A percentile compares a stretch with the other conserved stretches of the same genome.
Conservation (phyloP, 768 basidiomycete genomes). For the Auricularia auricula-judae region DNA sequence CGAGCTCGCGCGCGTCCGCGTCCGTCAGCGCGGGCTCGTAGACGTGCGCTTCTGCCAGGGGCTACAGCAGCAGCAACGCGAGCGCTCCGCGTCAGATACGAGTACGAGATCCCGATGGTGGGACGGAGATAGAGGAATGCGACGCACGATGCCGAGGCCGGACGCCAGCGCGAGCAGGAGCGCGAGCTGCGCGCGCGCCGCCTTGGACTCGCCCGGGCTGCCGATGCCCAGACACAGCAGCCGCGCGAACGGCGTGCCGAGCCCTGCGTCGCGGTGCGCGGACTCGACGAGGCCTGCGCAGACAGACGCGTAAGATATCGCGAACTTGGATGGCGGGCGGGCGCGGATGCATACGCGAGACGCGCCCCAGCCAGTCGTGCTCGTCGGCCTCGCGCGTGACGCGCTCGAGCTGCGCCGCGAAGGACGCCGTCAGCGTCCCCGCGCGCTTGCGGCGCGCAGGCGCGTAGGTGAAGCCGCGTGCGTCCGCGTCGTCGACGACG, state of each 20-base stretch:
- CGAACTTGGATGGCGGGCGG: neutral
- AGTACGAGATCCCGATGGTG: neutral
- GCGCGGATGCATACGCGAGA: neutral
- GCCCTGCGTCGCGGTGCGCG: neutral
- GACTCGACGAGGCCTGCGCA: neutral
- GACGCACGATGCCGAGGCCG: conserved; percentile 51
- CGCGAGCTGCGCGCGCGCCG: conserved; percentile 57
- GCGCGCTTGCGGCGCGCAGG: neutral
- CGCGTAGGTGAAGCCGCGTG: neutral
- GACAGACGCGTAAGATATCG: neutral
- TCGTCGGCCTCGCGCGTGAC: neutral
- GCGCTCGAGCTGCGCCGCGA: neutral
- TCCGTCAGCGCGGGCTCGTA: conserved; percentile 70
- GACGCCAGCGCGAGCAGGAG: conserved; percentile 48
- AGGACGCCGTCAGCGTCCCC: neutral
- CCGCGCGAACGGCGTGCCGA: neutral
- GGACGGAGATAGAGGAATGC: conserved; percentile 9
- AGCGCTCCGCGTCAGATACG: too few species aligned
- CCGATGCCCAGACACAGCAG: conserved; percentile 66
- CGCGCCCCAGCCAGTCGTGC: neutral
- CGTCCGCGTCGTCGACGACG: neutral
- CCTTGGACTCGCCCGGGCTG: conserved; percentile 51
- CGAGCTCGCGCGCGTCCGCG: conserved; percentile 44
- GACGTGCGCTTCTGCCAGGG: conserved; percentile 33
- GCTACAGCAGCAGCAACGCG: conserved; percentile 26